Conservation (phyloP, 306 rosid genomes). For the Sicyos baderoa region DNA sequence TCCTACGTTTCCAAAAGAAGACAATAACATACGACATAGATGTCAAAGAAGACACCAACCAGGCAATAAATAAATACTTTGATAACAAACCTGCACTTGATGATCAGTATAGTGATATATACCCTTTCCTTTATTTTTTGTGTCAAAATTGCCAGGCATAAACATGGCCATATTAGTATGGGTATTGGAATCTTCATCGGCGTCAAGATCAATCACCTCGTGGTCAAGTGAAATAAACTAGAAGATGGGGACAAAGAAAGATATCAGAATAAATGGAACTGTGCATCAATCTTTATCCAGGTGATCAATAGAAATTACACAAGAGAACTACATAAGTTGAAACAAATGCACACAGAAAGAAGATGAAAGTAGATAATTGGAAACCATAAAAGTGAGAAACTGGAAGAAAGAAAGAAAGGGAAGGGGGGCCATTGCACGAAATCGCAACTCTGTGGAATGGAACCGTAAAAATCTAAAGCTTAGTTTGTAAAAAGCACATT, state of each 20-base stretch:
- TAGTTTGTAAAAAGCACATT: not conserved
- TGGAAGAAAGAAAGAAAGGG: not conserved
- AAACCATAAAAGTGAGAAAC: not conserved
- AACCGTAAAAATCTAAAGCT: not conserved
- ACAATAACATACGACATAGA: conserved; percentile 8
- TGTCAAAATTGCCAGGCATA: conserved; percentile 32
- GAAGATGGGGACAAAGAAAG: not conserved
- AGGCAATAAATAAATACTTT: conserved; percentile 19
- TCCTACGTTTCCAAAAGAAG: conserved; percentile 5
- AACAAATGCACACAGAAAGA: conserved; percentile 5
- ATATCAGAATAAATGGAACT: not conserved
- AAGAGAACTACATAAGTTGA: not conserved
- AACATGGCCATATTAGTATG: conserved; percentile 24
- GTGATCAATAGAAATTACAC: not conserved
- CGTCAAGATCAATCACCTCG: conserved; percentile 42
- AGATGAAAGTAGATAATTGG: not conserved
- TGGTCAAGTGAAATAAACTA: conserved; percentile 38
- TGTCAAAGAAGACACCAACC: conserved; percentile 1
- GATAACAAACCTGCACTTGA: conserved; percentile 42
- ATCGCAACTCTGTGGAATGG: too few species aligned
- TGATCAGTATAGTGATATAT: conserved; percentile 32
- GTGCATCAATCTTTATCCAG: not conserved
- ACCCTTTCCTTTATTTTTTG: conserved; percentile 49
- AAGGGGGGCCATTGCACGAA: not conserved
- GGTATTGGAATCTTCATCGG: conserved; percentile 33